Percentiles rank a stretch among this genome's conserved stretches.
phyloP scores from a whole-genome alignment of 108 stramenopile species.

The Epithemia pelagica region DNA sequence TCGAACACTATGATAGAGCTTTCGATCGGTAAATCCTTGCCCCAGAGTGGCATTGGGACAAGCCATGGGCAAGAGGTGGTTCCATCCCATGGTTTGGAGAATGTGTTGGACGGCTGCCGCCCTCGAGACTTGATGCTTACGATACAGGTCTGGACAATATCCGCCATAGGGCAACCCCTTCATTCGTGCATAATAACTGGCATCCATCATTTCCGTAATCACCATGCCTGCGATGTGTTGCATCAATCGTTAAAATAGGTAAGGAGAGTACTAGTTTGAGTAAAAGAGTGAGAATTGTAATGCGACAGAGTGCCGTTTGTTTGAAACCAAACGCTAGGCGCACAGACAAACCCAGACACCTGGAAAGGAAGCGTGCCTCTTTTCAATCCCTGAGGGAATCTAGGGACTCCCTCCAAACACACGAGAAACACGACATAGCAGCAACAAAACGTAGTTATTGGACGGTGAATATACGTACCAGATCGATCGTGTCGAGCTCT shows the following conservation, averaged over 20 bases:
- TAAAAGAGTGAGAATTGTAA: too few relatives aligned
- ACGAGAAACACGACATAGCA: too few relatives aligned
- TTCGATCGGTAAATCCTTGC: background rate
- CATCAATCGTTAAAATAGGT: too few relatives aligned
- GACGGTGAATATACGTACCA: too few relatives aligned
- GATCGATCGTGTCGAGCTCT: background rate
- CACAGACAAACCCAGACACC: background rate
- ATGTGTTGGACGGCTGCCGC: background rate
- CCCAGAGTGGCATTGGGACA: background rate
- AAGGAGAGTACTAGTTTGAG: too few relatives aligned
- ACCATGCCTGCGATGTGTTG: slow-evolving; percentile 1
- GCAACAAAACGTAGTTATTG: too few relatives aligned
- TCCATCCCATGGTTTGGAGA: background rate
- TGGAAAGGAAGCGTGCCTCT: background rate
- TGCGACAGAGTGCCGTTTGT: too few relatives aligned
- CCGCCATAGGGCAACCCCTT: background rate
- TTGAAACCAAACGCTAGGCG: background rate
- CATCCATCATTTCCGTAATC: background rate
- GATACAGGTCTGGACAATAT: background rate
- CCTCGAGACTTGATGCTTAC: background rate
- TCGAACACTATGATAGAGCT: background rate
- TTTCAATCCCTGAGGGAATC: background rate
- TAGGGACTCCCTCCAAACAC: too few relatives aligned
- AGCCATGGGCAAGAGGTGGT: background rate
- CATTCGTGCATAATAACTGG: background rate